These are phyloP conservation scores for Parietaria judaica DNA, from an alignment of 306 rosid species.

Conservation along the genomic window DNA sequence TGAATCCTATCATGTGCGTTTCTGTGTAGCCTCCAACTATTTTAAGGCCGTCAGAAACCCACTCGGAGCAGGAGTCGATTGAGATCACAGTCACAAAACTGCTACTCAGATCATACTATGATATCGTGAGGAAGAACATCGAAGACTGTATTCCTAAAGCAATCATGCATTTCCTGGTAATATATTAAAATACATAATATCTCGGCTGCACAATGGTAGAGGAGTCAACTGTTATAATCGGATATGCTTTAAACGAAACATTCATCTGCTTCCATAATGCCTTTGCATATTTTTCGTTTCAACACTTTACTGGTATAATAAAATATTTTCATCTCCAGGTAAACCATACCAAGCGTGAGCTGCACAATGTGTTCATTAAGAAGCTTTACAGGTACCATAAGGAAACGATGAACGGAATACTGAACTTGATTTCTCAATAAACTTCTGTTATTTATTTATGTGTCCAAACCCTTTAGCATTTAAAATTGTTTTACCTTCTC, in stretches of 20 bases:
- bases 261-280: not conserved
- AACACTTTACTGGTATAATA: not conserved
- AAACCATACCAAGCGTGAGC: slow-evolving; percentile 83
- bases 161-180: slow-evolving; percentile 98
- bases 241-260: not conserved
- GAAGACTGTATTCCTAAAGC: slow-evolving; percentile 89
- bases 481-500: not conserved
- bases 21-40: slow-evolving; percentile 74
- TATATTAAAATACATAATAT: not conserved
- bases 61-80: slow-evolving; percentile 69
- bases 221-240: too few relatives aligned
- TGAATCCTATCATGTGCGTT: slow-evolving; percentile 11
- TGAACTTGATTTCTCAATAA: not conserved
- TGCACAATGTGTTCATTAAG: slow-evolving; percentile 88
- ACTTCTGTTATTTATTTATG: not conserved
- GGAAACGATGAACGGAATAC: not conserved
- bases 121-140: slow-evolving; percentile 83
- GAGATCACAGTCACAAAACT: slow-evolving; percentile 77
- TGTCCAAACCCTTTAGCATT: not conserved
- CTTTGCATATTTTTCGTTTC: not conserved
- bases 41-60: slow-evolving; percentile 79
- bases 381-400: slow-evolving; percentile 72
- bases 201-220: too few relatives aligned
- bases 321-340: slow-evolving; percentile 44
- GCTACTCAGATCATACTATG: slow-evolving; percentile 84